Evolutionary conservation across 495 filamentous ascomycete genomes (phyloP).

Genomic region (Penicillium cinerascens): DNA sequence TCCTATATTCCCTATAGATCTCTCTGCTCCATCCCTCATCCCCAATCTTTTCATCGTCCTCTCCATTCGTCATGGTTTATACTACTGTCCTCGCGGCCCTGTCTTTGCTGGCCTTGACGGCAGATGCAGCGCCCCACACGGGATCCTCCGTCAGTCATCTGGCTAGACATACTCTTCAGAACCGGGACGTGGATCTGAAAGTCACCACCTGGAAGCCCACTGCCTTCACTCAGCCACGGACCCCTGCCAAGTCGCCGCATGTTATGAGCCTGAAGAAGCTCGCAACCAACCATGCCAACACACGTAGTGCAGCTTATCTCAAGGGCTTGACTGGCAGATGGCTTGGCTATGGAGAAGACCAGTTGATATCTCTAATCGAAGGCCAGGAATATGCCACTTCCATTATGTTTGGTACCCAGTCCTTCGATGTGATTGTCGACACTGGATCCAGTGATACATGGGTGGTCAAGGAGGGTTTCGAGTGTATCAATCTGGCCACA

Average conservation of each 20-base stretch:
- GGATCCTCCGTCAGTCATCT: background rate
- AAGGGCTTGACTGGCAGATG: background rate
- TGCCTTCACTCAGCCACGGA: background rate
- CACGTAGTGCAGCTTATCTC: background rate
- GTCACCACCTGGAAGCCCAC: constrained; percentile 3
- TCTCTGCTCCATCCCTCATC: background rate
- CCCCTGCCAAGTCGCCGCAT: background rate
- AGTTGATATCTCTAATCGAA: background rate
- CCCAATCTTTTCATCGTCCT: background rate
- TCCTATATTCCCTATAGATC: background rate
- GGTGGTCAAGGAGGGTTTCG: constrained; percentile 46
- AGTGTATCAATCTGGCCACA: constrained; percentile 39
- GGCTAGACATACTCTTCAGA: background rate
- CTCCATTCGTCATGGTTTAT: background rate
- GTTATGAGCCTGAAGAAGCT: background rate
- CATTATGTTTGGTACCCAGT: constrained; percentile 11
- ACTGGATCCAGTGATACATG: constrained; percentile 61
- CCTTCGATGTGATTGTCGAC: constrained; percentile 51
- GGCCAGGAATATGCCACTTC: constrained; percentile 11
- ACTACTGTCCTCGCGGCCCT: background rate
- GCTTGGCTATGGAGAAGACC: background rate
- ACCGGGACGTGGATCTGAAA: background rate
- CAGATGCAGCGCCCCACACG: background rate
- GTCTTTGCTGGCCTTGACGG: constrained; percentile 2
- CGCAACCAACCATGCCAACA: background rate